Base-by-base conservation (phyloP, 768 basidiomycete species). In the Roridomyces roridus region DNA sequence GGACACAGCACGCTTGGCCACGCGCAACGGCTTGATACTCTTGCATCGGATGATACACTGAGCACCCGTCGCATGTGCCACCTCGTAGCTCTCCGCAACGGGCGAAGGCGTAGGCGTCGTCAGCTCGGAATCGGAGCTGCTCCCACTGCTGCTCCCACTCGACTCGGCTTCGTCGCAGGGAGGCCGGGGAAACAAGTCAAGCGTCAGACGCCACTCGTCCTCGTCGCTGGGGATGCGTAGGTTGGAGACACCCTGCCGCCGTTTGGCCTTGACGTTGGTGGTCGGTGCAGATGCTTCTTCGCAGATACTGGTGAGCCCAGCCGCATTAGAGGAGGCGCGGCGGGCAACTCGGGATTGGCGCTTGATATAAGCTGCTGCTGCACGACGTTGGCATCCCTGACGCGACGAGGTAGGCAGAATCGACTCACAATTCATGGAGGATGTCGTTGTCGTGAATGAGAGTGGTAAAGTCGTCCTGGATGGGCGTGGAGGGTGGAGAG, bases 221-320 rank as follows among this genome's bases (percentile, higher is more conserved):
- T 34, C 31, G 31, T 34, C 24, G n/a, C 20, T 47, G 12, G 59
- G 59, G 25, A 60, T 60, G 26, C 36, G n/a, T n/a, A 60, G 44
- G 48, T 60, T 34, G 7, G 59, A 50, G 36, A 60, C 59, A 17
- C 59, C 59, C 1, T 43, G 58, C 1, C 58, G 58, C n/a, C 58
- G 40, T 20, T 49, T 50, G 11, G 52, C 52, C 21, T 59, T 59
- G 46, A 59, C 25, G 52, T 52, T 59, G 34, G 23, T 59, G 28
- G 39, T 59, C 24, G 46, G 39, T 21, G 45, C 7, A 14, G 41
- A 6, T 23, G 42, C 10, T 25, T 44, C 42, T 14, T 44, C 21
- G 12, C 11, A 9, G 42, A 44, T 26, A 17, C 51, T 54, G 12
- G 9, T 20, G 36, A 54, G 52, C 10, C 23, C 40, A 10, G 40